Evolutionary conservation across 352 stramenopile species (phyloP).

Genomic region (Nothophytophthora sp.): DNA sequence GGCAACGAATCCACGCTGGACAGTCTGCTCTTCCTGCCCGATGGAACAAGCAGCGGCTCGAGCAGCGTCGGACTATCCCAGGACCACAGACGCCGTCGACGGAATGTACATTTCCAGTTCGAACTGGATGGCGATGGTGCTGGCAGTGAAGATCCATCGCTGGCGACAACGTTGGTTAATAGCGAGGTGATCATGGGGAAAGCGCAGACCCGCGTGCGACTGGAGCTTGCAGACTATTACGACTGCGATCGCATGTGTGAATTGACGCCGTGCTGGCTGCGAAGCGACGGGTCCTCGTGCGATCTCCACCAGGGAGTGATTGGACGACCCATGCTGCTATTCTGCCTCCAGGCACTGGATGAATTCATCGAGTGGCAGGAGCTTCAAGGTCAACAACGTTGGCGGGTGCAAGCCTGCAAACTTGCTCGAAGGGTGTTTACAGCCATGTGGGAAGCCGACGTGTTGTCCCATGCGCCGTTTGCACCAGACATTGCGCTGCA

Average conservation of each 20-base stretch:
- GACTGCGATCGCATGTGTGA: constrained; percentile 70
- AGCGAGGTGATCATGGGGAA: constrained; percentile 20
- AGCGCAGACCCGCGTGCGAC: neutral
- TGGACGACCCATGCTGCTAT: constrained; percentile 63
- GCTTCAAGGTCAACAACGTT: constrained; percentile 31
- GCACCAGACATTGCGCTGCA: constrained; percentile 39
- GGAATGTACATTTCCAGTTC: constrained; percentile 18
- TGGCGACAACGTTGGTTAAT: constrained; percentile 40
- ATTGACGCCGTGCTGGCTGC: constrained; percentile 60
- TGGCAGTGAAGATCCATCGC: constrained; percentile 12
- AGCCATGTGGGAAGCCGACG: constrained; percentile 51
- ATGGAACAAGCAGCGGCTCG: neutral
- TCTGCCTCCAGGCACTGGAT: constrained; percentile 73
- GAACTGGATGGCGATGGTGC: constrained; percentile 9
- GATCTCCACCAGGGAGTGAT: constrained; percentile 36
- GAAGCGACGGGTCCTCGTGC: constrained; percentile 35
- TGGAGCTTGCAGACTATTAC: constrained; percentile 72
- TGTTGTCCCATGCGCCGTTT: constrained; percentile 12
- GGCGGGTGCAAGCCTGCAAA: constrained; percentile 49
- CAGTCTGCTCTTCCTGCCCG: constrained; percentile 53
- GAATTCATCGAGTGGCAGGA: constrained; percentile 58
- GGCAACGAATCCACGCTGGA: constrained; percentile 57
- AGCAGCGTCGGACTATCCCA: constrained; percentile 4
- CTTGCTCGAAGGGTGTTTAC: constrained; percentile 59
- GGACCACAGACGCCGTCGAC: constrained; percentile 9